A percentile compares a stretch with the other conserved stretches of the same genome.
phyloP scores from a whole-genome alignment of 108 stramenopile species.

The Cyclotella distinguenda region DNA sequence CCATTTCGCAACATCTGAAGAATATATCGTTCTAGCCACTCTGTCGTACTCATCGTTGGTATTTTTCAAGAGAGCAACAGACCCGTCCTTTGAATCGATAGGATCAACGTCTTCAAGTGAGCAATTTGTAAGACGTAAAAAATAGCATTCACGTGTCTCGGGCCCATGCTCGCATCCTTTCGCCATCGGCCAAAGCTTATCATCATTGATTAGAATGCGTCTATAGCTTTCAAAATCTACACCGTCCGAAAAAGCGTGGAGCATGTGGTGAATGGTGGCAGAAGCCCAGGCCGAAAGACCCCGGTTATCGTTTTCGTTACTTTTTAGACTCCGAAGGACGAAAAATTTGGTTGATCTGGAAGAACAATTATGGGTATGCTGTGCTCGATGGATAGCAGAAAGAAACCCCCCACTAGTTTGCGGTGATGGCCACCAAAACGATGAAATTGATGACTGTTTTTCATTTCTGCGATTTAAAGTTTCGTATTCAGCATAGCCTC shows the following conservation, averaged over 20 bases:
- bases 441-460: slow-evolving; percentile 2
- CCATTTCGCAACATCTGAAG: slow-evolving; percentile 2
- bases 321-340: not conserved
- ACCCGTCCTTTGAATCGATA: not conserved
- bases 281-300: slow-evolving; percentile 17
- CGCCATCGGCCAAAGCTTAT: slow-evolving; percentile 38
- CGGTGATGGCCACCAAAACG: slow-evolving; percentile 38
- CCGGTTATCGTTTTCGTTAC: slow-evolving; percentile 14
- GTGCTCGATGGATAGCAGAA: slow-evolving; percentile 12
- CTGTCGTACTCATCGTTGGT: slow-evolving; percentile 28
- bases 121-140: slow-evolving; percentile 31
- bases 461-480: not conserved
- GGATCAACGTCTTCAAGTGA: slow-evolving; percentile 25
- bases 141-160: slow-evolving; percentile 42
- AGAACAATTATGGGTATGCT: slow-evolving; percentile 22
- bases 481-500: not conserved
- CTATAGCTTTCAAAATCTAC: slow-evolving; percentile 14
- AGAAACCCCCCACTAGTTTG: slow-evolving; percentile 18
- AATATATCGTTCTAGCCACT: slow-evolving; percentile 20
- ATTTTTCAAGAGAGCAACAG: not conserved
- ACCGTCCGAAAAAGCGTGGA: slow-evolving; percentile 33
- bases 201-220: slow-evolving; percentile 25
- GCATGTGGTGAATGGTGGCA: slow-evolving; percentile 16
- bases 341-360: slow-evolving; percentile 25
- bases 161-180: slow-evolving; percentile 32